Evolutionary conservation across 495 filamentous ascomycete species (phyloP), one percentile per base, ranked within the genome.

Genomic region (Lophiotrema nucula): DNA sequence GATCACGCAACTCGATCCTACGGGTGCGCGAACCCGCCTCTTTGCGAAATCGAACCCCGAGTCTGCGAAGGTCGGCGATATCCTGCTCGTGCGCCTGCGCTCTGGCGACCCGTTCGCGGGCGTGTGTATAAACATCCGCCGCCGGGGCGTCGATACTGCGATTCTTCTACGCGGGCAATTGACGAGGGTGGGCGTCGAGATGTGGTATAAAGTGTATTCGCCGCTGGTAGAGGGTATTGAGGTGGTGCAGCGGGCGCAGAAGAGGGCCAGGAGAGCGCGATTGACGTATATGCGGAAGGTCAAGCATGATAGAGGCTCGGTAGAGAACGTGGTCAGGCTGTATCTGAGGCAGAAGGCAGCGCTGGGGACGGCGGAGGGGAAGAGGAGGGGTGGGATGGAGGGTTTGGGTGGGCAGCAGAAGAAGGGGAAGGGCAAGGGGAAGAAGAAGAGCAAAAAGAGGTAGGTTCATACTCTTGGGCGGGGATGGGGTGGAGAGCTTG

Each of bases 121-220:
- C 25, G 88, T 95, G 11, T 86, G 85, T 59, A 70, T 99, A 65
- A 87, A 84, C 63, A 92, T 97, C 68, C 84, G 90, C 24, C 78
- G 91, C 31, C 81, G 82, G 4, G 92, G 91, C 58, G 79, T 95
- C 22, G 93, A 99, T 71, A 92, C 89, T 4, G 86, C 85, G 1
- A 81, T 97, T 39, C 72, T 96, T 58, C 77, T 99, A 49, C 79
- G 93, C 23, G 92, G 90, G 66, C 82, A 92, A 61, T 70, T 99
- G 50, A 85, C 84, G 39, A 79, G 86, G 50, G 82, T 93, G 4
- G 88, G 89, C 43, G 90, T 96, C n/a, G 93, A 99, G 82, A 91
- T 96, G 89, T 96, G 89, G 81, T 89, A 86, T 69, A 99, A 97
- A 81, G 76, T 96, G 47, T 97, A 90, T 76, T 86, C 80, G 60